These are phyloP conservation scores for Pharus latifolius DNA, from an alignment of 176 grass and related monocot species.

Conservation along the genomic window DNA sequence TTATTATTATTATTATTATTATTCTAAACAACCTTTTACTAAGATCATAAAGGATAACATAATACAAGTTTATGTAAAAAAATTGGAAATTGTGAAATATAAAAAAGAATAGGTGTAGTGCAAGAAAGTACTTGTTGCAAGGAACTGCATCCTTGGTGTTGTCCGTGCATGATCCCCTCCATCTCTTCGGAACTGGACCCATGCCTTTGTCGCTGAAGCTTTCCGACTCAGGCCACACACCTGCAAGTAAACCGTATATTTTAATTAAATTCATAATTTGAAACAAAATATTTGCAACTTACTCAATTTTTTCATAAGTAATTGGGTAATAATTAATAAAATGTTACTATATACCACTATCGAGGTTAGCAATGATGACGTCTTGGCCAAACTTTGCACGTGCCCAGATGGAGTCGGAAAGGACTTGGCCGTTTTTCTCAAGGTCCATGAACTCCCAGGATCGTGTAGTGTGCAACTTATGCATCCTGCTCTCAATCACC, in stretches of 20 bases:
- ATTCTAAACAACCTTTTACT: no score
- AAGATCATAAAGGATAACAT: no score
- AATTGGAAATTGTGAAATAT: no score
- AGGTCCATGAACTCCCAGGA: conserved; percentile 66
- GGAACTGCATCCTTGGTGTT: conserved; percentile 23
- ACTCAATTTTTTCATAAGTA: no score
- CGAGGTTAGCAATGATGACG: conserved; percentile 61
- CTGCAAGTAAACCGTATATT: background rate
- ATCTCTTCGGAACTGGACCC: conserved; percentile 38
- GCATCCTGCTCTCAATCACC: conserved; percentile 39
- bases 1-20: no score
- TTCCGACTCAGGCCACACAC: conserved; percentile 73
- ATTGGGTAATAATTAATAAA: no score
- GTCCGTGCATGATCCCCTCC: conserved; percentile 62
- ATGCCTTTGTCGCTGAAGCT: conserved; percentile 56
- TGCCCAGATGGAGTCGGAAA: conserved; percentile 36
- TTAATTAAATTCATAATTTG: background rate
- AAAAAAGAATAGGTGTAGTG: no score
- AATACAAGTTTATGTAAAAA: no score
- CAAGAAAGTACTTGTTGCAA: conserved; percentile 94
- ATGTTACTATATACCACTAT: conserved; percentile 46
- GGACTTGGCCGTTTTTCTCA: conserved; percentile 16
- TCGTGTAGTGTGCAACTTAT: conserved; percentile 63
- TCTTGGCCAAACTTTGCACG: conserved; percentile 36
- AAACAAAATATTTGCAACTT: no score